Conservation (phyloP, 2,329 filamentous ascomycete species). For the Sordariomycetes sp. region DNA sequence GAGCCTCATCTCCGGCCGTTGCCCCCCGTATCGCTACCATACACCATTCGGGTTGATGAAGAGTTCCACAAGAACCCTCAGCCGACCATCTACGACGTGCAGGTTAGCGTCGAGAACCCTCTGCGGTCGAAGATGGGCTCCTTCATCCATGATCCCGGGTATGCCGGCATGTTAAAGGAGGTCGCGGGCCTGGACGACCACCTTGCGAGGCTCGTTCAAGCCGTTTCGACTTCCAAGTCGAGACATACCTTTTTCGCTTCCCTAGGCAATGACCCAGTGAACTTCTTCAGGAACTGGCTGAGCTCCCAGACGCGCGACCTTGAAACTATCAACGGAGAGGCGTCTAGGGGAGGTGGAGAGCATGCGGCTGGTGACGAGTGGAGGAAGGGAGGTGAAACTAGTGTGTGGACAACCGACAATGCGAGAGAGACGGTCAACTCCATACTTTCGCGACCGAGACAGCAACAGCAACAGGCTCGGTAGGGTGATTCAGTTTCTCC, state of each 20-base stretch:
- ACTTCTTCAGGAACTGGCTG: constrained; percentile 79
- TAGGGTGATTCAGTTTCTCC: neutral
- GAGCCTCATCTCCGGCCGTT: constrained; percentile 68
- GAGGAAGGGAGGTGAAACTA: constrained; percentile 46
- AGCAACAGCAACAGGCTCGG: neutral
- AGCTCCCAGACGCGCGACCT: constrained; percentile 85
- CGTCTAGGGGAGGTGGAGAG: constrained; percentile 47
- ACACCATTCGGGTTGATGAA: constrained; percentile 89
- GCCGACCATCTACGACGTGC: constrained; percentile 83
- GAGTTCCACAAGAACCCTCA: constrained; percentile 65
- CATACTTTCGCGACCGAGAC: constrained; percentile 37
- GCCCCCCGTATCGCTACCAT: constrained; percentile 71
- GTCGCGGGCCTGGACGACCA: constrained; percentile 75
- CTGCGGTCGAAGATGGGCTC: constrained; percentile 56
- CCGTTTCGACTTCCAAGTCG: constrained; percentile 72
- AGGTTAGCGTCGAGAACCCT: constrained; percentile 75
- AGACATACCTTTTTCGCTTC: constrained; percentile 81
- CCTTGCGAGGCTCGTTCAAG: constrained; percentile 71
- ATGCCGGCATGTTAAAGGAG: constrained; percentile 62
- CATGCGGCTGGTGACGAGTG: constrained; percentile 54
- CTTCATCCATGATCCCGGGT: constrained; percentile 58
- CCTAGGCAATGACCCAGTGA: constrained; percentile 69
- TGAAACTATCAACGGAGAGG: constrained; percentile 79
- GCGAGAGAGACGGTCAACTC: constrained; percentile 54
- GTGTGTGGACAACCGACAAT: constrained; percentile 46